Evolutionary conservation across 2,329 filamentous ascomycete species (phyloP).

Genomic region (Trichoderma brevicompactum): DNA sequence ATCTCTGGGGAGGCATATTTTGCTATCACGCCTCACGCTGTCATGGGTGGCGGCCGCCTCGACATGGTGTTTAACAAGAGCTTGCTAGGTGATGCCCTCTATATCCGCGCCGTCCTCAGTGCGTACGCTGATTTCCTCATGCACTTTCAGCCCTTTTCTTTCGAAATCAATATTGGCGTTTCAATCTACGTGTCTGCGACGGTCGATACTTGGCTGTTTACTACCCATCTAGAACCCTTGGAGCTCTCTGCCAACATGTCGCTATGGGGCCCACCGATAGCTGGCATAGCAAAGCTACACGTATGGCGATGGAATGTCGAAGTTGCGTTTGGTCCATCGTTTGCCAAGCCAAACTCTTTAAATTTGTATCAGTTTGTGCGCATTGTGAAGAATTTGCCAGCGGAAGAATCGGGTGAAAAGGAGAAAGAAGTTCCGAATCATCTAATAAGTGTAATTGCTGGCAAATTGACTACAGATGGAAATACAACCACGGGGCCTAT

Average conservation of each 20-base stretch:
- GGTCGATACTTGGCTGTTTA: neutral
- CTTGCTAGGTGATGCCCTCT: neutral
- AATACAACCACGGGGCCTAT: neutral
- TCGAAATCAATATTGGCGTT: too few species aligned
- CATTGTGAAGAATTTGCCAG: neutral
- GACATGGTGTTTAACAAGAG: neutral
- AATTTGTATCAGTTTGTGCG: neutral
- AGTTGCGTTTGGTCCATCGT: neutral
- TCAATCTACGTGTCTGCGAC: too few species aligned
- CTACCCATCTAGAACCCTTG: neutral
- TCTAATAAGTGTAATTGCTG: neutral
- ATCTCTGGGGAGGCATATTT: neutral
- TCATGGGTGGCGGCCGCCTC: neutral
- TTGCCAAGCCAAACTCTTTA: neutral
- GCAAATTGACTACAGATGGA: neutral
- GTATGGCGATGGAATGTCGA: neutral
- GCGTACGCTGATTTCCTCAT: neutral
- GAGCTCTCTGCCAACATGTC: neutral
- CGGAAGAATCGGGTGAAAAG: neutral
- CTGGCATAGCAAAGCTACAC: neutral
- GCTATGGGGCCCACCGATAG: neutral
- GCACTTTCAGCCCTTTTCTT: too few species aligned
- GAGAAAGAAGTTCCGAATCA: neutral
- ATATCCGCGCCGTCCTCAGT: neutral
- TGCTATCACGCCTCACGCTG: neutral